phyloP scores from a whole-genome alignment of 352 stramenopile species.

The Pythium dissimile region DNA sequence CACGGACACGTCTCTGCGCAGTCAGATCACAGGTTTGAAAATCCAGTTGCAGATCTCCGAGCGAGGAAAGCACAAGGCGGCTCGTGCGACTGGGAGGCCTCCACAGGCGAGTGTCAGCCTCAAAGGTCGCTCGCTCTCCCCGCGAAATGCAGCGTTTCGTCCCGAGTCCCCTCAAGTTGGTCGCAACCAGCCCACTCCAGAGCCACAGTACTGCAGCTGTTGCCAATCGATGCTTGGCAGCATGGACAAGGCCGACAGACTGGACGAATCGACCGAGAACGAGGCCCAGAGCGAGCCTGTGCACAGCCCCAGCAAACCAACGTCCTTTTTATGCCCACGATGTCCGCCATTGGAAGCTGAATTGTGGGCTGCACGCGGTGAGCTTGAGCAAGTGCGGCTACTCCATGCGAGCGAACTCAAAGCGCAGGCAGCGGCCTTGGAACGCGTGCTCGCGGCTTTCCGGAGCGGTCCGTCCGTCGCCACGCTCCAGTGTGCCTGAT shows the following conservation, averaged over 20 bases:
- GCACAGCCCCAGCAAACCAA: neutral
- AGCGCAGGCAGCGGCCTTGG: conserved; percentile 25
- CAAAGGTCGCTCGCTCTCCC: too few relatives aligned
- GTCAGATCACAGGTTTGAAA: conserved; percentile 24
- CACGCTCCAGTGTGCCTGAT: conserved; percentile 1
- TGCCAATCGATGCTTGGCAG: conserved; percentile 6
- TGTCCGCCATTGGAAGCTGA: conserved; percentile 25
- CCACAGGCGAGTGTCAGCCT: neutral
- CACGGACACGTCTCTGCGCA: conserved; percentile 29
- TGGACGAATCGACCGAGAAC: conserved; percentile 21
- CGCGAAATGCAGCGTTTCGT: too few relatives aligned
- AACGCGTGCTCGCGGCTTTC: conserved; percentile 9
- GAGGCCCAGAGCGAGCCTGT: neutral
- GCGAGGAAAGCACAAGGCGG: conserved; percentile 20
- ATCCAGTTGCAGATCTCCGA: conserved; percentile 20
- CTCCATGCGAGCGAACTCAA: conserved; percentile 36
- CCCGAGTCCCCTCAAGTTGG: too few relatives aligned
- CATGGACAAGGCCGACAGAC: conserved; percentile 20
- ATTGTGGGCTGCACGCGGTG: conserved; percentile 17
- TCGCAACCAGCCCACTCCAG: too few relatives aligned
- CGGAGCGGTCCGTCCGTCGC: neutral
- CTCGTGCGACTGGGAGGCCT: neutral
- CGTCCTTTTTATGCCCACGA: conserved; percentile 11
- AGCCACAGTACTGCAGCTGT: conserved; percentile 14
- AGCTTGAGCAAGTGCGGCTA: conserved; percentile 24